These are phyloP conservation scores for Candida ovalis DNA, from an alignment of 805 yeast species.

Conservation along the genomic window DNA sequence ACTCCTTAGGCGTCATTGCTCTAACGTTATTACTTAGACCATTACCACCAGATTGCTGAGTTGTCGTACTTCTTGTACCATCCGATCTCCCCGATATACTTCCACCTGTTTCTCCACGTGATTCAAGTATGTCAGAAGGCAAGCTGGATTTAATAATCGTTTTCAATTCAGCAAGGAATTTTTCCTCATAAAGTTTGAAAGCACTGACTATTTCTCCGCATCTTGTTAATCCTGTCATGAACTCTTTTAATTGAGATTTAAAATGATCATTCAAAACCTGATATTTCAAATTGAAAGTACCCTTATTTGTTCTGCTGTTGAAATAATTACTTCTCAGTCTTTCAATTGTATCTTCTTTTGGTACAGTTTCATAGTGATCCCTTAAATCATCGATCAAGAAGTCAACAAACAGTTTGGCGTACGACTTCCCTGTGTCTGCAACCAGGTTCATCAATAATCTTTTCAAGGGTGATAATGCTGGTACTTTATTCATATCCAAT, in stretches of 20 bases:
- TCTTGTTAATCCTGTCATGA: constrained; percentile 53
- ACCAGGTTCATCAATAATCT: constrained; percentile 53
- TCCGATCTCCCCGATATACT: constrained; percentile 27
- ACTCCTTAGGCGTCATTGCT: constrained; percentile 68
- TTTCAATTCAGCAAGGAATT: constrained; percentile 67
- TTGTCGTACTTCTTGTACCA: constrained; percentile 21
- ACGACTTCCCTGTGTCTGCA: constrained; percentile 66
- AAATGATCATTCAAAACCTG: constrained; percentile 28
- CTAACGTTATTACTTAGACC: constrained; percentile 44
- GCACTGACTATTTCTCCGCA: constrained; percentile 62
- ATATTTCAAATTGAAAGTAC: constrained; percentile 2
- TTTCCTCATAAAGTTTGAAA: constrained; percentile 61
- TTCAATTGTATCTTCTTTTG: constrained; percentile 44
- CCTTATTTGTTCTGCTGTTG: constrained; percentile 9
- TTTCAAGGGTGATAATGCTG: constrained; percentile 48
- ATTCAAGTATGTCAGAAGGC: constrained; percentile 44
- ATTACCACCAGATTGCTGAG: constrained; percentile 26
- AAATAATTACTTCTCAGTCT: constrained; percentile 36
- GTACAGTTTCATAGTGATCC: constrained; percentile 46
- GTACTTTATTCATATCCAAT: constrained; percentile 40
- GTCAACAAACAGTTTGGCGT: constrained; percentile 53
- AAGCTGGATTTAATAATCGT: constrained; percentile 60
- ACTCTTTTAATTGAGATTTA: constrained; percentile 40
- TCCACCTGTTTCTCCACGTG: constrained; percentile 8
- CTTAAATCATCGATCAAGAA: constrained; percentile 60